These are phyloP conservation scores for Neoboletus subvelutipes DNA, from an alignment of 768 basidiomycete genomes.

Conservation along the genomic window DNA sequence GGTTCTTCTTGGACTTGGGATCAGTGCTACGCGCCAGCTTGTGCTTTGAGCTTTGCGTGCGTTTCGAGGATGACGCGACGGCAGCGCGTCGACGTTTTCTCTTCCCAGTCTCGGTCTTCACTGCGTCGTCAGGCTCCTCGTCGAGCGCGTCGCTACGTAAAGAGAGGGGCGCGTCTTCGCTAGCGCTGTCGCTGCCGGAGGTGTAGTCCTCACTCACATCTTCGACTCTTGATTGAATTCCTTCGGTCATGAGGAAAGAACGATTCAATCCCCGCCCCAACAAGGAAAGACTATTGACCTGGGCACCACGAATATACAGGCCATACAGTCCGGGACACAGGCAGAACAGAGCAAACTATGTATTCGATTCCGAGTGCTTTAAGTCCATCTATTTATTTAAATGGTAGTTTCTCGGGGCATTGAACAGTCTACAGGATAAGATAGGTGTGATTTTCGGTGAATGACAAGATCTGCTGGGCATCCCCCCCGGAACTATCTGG, in stretches of 20 bases:
- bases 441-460: background rate
- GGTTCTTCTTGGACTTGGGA: conserved; percentile 26
- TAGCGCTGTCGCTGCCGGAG: conserved; percentile 15
- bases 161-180: conserved; percentile 16
- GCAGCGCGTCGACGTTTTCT: conserved; percentile 24
- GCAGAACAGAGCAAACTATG: no score
- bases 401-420: no score
- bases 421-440: background rate
- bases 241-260: no score
- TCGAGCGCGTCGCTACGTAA: conserved; percentile 49
- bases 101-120: conserved; percentile 6
- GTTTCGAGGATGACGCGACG: conserved; percentile 26
- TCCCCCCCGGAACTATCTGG: background rate
- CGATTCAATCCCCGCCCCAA: no score
- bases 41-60: conserved; percentile 20
- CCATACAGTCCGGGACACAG: no score
- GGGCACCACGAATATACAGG: no score
- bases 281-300: no score
- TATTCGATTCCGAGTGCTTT: no score
- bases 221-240: background rate
- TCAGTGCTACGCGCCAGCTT: background rate
- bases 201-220: conserved; percentile 12
- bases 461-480: background rate
- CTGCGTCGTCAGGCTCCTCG: conserved; percentile 33
- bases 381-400: no score